Conservation (phyloP, 371 early-diverging fungal genomes). For the Apophysomyces elegans region DNA sequence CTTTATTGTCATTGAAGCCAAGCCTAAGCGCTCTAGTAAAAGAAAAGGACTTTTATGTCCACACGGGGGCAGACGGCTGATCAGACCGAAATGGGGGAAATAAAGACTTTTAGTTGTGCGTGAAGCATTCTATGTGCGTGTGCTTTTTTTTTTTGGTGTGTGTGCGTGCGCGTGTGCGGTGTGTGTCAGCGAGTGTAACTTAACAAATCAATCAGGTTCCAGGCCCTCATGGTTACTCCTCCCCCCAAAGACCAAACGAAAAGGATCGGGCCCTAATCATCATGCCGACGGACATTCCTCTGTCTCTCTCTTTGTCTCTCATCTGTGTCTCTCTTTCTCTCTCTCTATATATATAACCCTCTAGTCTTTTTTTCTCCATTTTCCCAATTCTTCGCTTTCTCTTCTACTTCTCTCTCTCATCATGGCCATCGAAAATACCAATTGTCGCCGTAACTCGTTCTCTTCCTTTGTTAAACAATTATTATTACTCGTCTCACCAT, state of each 20-base stretch:
- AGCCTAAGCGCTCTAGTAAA: background rate
- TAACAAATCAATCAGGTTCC: slow-evolving; percentile 8
- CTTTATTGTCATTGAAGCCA: background rate
- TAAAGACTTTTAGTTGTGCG: background rate
- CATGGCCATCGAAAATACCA: slow-evolving; percentile 8
- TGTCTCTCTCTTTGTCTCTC: slow-evolving; percentile 6
- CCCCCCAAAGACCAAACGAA: background rate
- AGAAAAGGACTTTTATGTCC: background rate
- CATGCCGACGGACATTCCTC: slow-evolving; percentile 17
- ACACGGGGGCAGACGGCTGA: background rate
- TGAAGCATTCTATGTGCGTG: background rate
- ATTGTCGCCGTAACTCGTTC: slow-evolving; percentile 19
- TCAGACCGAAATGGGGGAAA: slow-evolving; percentile 5
- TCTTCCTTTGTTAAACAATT: slow-evolving; percentile 24
- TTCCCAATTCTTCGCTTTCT: background rate
- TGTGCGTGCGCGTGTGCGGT: background rate
- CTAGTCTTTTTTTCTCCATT: slow-evolving; percentile 1
- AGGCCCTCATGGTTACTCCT: background rate
- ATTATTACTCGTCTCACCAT: slow-evolving; percentile 21
- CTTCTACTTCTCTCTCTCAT: slow-evolving; percentile 8
- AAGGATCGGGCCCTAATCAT: slow-evolving; percentile 20
- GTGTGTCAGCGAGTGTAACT: slow-evolving; percentile 1
- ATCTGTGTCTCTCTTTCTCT: slow-evolving; percentile 3
- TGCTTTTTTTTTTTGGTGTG: background rate
- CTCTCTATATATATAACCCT: slow-evolving; percentile 8